Percentiles rank a stretch among this genome's conserved stretches.
These are phyloP conservation scores for Gilbertella persicaria DNA, from an alignment of 371 early-diverging fungal species.

Conservation along the genomic window DNA sequence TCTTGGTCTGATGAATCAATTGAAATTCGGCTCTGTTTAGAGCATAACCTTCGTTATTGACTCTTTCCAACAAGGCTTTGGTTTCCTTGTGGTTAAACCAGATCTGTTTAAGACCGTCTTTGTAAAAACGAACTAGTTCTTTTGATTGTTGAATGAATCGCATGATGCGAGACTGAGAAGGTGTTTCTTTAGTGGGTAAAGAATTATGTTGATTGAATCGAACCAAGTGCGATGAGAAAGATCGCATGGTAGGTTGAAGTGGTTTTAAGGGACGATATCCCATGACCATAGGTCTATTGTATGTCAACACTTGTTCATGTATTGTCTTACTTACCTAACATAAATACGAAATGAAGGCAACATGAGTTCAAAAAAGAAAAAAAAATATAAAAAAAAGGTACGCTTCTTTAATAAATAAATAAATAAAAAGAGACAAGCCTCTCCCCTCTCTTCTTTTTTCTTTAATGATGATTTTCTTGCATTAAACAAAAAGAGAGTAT, in stretches of 20 bases:
- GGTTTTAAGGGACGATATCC: conserved; percentile 2
- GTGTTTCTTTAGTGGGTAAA: neutral
- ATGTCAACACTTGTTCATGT: no score
- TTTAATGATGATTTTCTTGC: neutral
- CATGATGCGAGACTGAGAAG: conserved; percentile 17
- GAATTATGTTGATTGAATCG: conserved; percentile 1
- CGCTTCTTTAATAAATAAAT: no score
- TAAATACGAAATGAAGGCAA: no score
- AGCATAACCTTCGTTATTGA: conserved; percentile 41
- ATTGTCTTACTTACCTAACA: conserved; percentile 3
- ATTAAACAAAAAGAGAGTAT: no score
- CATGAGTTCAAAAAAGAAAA: no score
- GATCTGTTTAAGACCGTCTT: conserved; percentile 59
- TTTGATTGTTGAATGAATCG: conserved; percentile 44
- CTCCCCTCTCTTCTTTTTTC: neutral
- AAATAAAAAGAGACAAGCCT: no score
- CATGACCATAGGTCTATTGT: conserved; percentile 1
- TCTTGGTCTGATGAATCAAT: conserved; percentile 48
- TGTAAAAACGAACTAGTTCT: conserved; percentile 51
- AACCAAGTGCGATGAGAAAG: conserved; percentile 7
- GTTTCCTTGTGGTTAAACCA: conserved; percentile 58
- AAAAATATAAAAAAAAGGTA: no score
- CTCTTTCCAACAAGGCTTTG: conserved; percentile 32
- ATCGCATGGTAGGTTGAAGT: conserved; percentile 4
- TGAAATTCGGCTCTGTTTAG: conserved; percentile 57